Base-by-base conservation (phyloP, 495 filamentous ascomycete species). In the Penicillium flavigenum region DNA sequence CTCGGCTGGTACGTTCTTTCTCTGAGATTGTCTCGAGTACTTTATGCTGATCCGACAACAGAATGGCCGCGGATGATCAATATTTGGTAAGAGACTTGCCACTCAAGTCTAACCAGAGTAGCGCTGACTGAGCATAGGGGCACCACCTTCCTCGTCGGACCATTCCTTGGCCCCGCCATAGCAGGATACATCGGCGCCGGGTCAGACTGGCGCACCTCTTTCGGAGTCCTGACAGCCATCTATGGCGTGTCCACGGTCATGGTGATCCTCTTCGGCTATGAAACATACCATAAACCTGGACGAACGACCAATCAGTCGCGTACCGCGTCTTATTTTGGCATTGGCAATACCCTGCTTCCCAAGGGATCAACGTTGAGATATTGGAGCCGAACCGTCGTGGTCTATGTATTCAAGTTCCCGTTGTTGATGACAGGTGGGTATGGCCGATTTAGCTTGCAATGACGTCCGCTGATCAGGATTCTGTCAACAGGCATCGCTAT, bases 1-100 rank as follows among this genome's bases (percentile, higher is more conserved):
- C 7, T 65, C 73, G n/a, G 60, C 78, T 29, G 70, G 70, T 71
- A 52, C 17, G 65, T 46, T n/a, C 20, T 26, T 8, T 45, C 20
- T 22, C 11, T 5, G 22, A n/a, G 22, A 29, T 22, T 17, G 7
- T 32, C 14, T 47, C 14, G 29, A 42, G 16, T 12, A 24, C 27
- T 1, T 36, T 6, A 26, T 9, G 17, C 42, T 44, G 26, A 32
- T 20, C n/a, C 2, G 11, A 62, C 12, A 19, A 4, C 34, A 72
- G 72, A 80, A 51, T 78, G 76, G 66, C 72, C 78, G 1, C 74
- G 72, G 11, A 79, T 77, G 69, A 73, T 81, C 61, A 79, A 78
- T 52, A 72, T 81, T 48, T 81, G 77, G 76, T 70, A 59, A 3
- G 36, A n/a, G 47, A 6, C 19, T 20, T 34, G 4, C 34, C 12